These are phyloP conservation scores for Sclerotiophoma versabilis DNA, from an alignment of 2,329 filamentous ascomycete genomes.

Conservation along the genomic window DNA sequence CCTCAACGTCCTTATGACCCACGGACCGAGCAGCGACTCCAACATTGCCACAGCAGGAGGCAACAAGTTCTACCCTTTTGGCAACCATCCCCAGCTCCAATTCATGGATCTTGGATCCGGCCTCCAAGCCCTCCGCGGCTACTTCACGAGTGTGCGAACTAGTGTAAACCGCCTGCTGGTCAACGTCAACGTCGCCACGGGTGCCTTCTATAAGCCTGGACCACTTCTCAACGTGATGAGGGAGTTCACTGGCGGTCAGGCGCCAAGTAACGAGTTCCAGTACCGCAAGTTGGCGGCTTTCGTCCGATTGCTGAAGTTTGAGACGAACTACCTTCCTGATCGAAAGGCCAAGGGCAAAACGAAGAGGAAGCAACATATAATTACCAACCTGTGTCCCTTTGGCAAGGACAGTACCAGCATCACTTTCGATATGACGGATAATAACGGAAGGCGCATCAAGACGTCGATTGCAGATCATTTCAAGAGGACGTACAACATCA, in stretches of 20 bases:
- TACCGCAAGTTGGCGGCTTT: slow-evolving; percentile 38
- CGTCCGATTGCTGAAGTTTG: slow-evolving; percentile 48
- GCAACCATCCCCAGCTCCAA: slow-evolving; percentile 56
- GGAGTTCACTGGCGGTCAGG: slow-evolving; percentile 24
- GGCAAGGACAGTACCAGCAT: slow-evolving; percentile 44
- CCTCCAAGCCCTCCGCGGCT: slow-evolving; percentile 66
- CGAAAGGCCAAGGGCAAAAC: slow-evolving; percentile 44
- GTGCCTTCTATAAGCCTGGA: slow-evolving; percentile 63
- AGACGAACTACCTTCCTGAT: slow-evolving; percentile 50
- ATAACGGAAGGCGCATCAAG: slow-evolving; percentile 19
- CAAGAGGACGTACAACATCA: slow-evolving; percentile 28
- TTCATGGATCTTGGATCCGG: slow-evolving; percentile 56
- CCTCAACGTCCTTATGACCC: slow-evolving; percentile 64
- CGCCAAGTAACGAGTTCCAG: slow-evolving; percentile 9
- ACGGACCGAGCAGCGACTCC: slow-evolving; percentile 53
- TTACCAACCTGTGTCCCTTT: slow-evolving; percentile 46
- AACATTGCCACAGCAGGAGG: slow-evolving; percentile 57
- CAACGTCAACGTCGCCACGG: slow-evolving; percentile 69
- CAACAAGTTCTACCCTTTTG: slow-evolving; percentile 55
- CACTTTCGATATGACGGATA: slow-evolving; percentile 21
- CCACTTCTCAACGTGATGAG: slow-evolving; percentile 47
- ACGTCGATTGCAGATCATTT: slow-evolving; percentile 34
- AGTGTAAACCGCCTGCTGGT: slow-evolving; percentile 65
- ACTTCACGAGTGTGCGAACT: slow-evolving; percentile 67
- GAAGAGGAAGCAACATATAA: slow-evolving; percentile 48